Evolutionary conservation across 192 early-diverging fungal species (phyloP).

Genomic region (Gamsiella multidivaricata): DNA sequence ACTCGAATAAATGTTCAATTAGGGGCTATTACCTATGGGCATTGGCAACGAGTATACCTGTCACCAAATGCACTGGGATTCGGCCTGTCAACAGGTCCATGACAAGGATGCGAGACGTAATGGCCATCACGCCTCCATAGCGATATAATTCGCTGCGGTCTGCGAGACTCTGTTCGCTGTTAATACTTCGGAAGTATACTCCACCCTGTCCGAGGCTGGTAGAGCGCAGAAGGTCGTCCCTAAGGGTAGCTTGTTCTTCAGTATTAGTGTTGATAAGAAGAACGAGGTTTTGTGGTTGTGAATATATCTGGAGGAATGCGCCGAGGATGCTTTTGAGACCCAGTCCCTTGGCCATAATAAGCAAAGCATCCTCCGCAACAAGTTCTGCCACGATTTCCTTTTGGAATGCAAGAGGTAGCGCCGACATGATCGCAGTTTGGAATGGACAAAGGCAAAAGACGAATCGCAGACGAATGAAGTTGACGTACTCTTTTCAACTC

Average conservation of each 20-base stretch:
- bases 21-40: constrained; percentile 78
- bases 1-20: too few species aligned
- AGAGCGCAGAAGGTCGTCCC: constrained; percentile 42
- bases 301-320: constrained; percentile 76
- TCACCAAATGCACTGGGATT: constrained; percentile 79
- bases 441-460: background rate
- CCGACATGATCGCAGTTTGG: constrained; percentile 14
- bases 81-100: constrained; percentile 88
- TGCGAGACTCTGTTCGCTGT: constrained; percentile 34
- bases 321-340: constrained; percentile 78
- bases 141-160: constrained; percentile 74
- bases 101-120: constrained; percentile 89
- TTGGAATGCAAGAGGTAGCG: constrained; percentile 69
- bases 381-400: constrained; percentile 72
- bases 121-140: constrained; percentile 83
- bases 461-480: background rate
- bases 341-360: constrained; percentile 83
- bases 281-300: constrained; percentile 76
- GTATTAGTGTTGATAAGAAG: constrained; percentile 79
- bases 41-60: constrained; percentile 88
- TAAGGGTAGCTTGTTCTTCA: constrained; percentile 62
- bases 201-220: constrained; percentile 16
- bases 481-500: too few species aligned
- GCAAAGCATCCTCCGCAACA: constrained; percentile 81
- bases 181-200: constrained; percentile 38